Evolutionary conservation across 1,139 yeast genomes (phyloP).

Genomic region (Taiozyma sp.): DNA sequence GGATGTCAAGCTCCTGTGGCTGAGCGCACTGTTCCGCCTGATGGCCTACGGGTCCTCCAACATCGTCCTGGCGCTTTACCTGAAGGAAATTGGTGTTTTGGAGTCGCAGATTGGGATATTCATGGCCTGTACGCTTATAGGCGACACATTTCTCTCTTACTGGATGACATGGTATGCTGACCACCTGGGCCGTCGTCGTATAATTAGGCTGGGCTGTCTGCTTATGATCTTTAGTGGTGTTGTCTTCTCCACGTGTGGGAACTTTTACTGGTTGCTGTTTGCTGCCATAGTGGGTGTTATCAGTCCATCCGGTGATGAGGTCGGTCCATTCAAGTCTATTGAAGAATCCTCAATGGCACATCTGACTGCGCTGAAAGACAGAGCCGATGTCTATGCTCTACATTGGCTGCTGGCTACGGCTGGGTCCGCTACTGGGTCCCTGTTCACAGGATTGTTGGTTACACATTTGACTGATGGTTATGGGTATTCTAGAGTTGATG

Average conservation of each 20-base stretch:
- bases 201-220: slow-evolving; percentile 60
- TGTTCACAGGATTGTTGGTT: slow-evolving; percentile 57
- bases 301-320: slow-evolving; percentile 89
- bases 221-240: slow-evolving; percentile 72
- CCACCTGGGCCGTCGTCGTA: slow-evolving; percentile 62
- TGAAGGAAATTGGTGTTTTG: slow-evolving; percentile 50
- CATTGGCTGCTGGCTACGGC: slow-evolving; percentile 54
- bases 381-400: slow-evolving; percentile 71
- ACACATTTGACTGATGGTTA: slow-evolving; percentile 27
- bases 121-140: slow-evolving; percentile 78
- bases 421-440: slow-evolving; percentile 76
- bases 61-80: slow-evolving; percentile 70
- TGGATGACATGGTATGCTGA: slow-evolving; percentile 78
- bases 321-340: slow-evolving; percentile 87
- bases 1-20: slow-evolving; percentile 67
- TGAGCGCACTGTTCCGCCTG: slow-evolving; percentile 68
- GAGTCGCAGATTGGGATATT: slow-evolving; percentile 68
- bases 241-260: slow-evolving; percentile 50
- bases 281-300: slow-evolving; percentile 74
- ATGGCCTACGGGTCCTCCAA: slow-evolving; percentile 79
- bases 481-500: slow-evolving; percentile 25
- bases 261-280: slow-evolving; percentile 49
- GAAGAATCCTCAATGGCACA: slow-evolving; percentile 88
- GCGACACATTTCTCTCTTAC: slow-evolving; percentile 74
- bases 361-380: slow-evolving; percentile 56